Evolutionary conservation across 129 eudicot species (phyloP), one percentile per base, ranked within the genome.

Genomic region (Ambrosia artemisiifolia): DNA sequence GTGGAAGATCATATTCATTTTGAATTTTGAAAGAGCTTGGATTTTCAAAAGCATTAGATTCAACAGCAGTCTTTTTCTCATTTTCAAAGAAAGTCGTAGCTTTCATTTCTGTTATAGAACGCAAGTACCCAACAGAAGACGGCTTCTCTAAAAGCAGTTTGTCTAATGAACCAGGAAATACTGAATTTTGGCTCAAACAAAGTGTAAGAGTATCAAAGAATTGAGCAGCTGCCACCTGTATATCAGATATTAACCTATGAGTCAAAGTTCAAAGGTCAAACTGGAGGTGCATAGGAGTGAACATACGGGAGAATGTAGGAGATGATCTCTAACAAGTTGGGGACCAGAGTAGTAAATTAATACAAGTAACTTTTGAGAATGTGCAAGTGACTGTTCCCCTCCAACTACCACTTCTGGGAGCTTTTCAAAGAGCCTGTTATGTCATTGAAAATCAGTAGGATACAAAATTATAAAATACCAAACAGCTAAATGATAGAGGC

Each of bases 301-400:
- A 71, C 96, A 32, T 88, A 90, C 99, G 68, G 96, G 99, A 69
- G 97, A 90, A 32, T 85, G 85, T 44, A 89, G 87, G 70, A 94
- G 89, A 68, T 80, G 83, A 76, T 84, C 91, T 62, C 73, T 86
- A 73, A 94, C 91, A 75, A 90, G 86, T 63, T 72, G 87, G 60
- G 98, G 98, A 55, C 98, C 98, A 8, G 96, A 86, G 59, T 82
- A 87, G 75, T 94, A 94, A 28, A 91, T 81, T 54, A 90, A 68
- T 36, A 84, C 95, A 35, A 90, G 88, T 60, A 94, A 69, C 74
- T 94, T 91, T 76, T 81, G 96, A 64, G 81, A 83, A 83, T 90
- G 91, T 57, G 86, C 93, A 69, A 84, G 55, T 63, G 96, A 69
- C 79, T 94, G 86, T 49, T 94, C 98, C 67, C 85, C 83, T 74